A percentile compares a stretch with the other conserved stretches of the same genome.
These are phyloP conservation scores for Tetrastigma voinierianum DNA, from an alignment of 164 flowering plant species.

Conservation along the genomic window DNA sequence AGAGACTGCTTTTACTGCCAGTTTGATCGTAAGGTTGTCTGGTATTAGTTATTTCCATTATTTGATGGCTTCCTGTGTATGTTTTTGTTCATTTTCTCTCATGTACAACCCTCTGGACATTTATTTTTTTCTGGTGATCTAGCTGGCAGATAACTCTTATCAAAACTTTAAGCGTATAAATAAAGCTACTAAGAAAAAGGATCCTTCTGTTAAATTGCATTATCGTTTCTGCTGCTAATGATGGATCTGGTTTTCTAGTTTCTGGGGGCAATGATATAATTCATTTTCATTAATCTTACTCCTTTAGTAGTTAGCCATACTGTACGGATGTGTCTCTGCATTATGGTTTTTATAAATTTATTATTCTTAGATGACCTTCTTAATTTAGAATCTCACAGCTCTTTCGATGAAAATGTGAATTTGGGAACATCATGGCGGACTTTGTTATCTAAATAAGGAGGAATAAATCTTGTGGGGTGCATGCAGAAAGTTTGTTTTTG, in stretches of 20 bases:
- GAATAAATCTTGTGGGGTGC: no score
- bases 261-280: not conserved
- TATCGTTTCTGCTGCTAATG: not conserved
- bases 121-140: not conserved
- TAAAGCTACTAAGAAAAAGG: not conserved
- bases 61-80: not conserved
- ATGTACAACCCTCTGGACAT: not conserved
- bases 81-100: not conserved
- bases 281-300: not conserved
- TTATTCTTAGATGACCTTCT: not conserved
- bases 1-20: not conserved
- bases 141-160: not conserved
- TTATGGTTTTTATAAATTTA: not conserved
- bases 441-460: no score
- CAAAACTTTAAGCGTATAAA: not conserved
- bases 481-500: no score
- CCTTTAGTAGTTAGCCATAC: not conserved
- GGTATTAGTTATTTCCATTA: constrained; percentile 1
- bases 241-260: no score
- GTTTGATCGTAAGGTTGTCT: not conserved
- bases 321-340: not conserved
- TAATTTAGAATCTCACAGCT: not conserved
- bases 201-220: not conserved
- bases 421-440: not conserved
- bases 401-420: not conserved